These are phyloP conservation scores for Aspergillus sclerotioniger DNA, from an alignment of 495 filamentous ascomycete genomes.

Conservation along the genomic window DNA sequence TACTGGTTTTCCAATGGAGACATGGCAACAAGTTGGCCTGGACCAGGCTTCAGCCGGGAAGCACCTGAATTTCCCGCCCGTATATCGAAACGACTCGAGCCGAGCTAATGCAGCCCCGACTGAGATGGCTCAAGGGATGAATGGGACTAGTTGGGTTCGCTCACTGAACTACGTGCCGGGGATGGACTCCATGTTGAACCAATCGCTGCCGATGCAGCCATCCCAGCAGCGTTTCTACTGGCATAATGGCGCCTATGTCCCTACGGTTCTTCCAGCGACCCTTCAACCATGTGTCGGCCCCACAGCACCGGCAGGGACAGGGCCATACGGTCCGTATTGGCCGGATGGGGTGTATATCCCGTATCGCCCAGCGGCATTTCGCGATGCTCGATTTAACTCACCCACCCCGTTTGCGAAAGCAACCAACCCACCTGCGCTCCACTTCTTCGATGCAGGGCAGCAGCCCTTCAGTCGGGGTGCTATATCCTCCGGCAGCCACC, in stretches of 20 bases:
- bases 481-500: slow-evolving; percentile 22
- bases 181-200: slow-evolving; percentile 52
- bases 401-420: slow-evolving; percentile 23
- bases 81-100: slow-evolving; percentile 37
- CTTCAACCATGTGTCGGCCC: slow-evolving; percentile 69
- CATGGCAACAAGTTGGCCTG: slow-evolving; percentile 30
- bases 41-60: slow-evolving; percentile 31
- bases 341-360: slow-evolving; percentile 73
- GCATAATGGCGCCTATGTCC: slow-evolving; percentile 54
- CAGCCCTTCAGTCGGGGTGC: slow-evolving; percentile 28
- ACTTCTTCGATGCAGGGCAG: slow-evolving; percentile 32
- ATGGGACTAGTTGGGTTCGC: slow-evolving; percentile 45
- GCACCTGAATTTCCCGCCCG: slow-evolving; percentile 42
- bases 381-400: slow-evolving; percentile 53
- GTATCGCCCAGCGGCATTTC: slow-evolving; percentile 66
- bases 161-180: slow-evolving; percentile 42
- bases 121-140: slow-evolving; percentile 36
- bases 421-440: slow-evolving; percentile 17
- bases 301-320: slow-evolving; percentile 70
- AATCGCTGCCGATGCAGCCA: slow-evolving; percentile 43
- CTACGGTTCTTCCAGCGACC: slow-evolving; percentile 67
- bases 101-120: slow-evolving; percentile 24
- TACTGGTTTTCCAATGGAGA: slow-evolving; percentile 27
- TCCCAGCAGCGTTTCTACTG: slow-evolving; percentile 37
- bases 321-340: slow-evolving; percentile 75